phyloP scores from a whole-genome alignment of 306 rosid genomes.

The Vicia villosa region DNA sequence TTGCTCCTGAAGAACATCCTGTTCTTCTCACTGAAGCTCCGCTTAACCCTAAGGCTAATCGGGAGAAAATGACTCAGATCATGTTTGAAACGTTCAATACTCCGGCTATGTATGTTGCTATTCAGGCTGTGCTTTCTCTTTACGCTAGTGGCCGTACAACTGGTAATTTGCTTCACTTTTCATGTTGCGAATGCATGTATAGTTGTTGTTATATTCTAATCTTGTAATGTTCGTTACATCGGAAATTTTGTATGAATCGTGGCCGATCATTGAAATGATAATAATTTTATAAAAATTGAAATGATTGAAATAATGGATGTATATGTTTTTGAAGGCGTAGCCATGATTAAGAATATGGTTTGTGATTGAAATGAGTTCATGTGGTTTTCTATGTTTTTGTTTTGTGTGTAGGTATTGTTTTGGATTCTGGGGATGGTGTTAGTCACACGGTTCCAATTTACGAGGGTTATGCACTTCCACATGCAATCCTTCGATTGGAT shows the following conservation, averaged over 20 bases:
- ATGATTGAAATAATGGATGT: conserved; percentile 19
- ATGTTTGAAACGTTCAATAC: conserved; percentile 66
- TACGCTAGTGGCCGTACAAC: conserved; percentile 94
- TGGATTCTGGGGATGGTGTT: conserved; percentile 58
- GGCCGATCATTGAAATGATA: not conserved
- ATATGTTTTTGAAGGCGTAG: conserved; percentile 18
- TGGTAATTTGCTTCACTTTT: conserved; percentile 41
- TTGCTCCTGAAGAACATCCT: conserved; percentile 67
- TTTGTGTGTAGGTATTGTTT: conserved; percentile 45
- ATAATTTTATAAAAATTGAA: not conserved
- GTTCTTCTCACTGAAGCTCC: conserved; percentile 81
- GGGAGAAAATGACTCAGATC: conserved; percentile 60
- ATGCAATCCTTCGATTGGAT: conserved; percentile 70
- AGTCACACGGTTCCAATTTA: conserved; percentile 58
- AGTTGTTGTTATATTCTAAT: not conserved
- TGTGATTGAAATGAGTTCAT: conserved; percentile 33
- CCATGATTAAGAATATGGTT: not conserved
- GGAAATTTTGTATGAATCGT: not conserved
- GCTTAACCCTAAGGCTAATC: conserved; percentile 77
- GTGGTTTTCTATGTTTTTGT: conserved; percentile 16
- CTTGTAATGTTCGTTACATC: conserved; percentile 13
- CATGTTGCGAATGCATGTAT: not conserved
- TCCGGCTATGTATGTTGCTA: conserved; percentile 85
- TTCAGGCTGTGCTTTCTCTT: conserved; percentile 80
- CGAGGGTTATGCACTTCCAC: conserved; percentile 57